Evolutionary conservation across 2,329 filamentous ascomycete genomes (phyloP).

Genomic region (Fusarium irregulare): DNA sequence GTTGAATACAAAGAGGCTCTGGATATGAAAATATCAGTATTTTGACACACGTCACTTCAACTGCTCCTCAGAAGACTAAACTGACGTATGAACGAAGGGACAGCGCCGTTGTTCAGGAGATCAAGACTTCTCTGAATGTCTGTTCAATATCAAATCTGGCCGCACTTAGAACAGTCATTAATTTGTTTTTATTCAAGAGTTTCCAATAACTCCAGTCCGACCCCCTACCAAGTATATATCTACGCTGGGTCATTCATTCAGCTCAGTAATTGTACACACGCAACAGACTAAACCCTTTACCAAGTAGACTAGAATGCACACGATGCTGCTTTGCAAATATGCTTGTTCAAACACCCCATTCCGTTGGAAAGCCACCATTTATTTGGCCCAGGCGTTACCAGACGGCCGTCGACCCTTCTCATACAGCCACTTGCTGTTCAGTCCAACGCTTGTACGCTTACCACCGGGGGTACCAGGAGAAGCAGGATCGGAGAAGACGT

Average conservation of each 20-base stretch:
- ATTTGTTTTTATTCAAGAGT: slow-evolving; percentile 15
- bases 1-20: not conserved
- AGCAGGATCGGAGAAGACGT: slow-evolving; percentile 67
- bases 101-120: not conserved
- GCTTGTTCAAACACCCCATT: slow-evolving; percentile 1
- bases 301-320: slow-evolving; percentile 10
- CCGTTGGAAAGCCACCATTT: slow-evolving; percentile 17
- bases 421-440: slow-evolving; percentile 97
- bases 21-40: not conserved
- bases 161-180: slow-evolving; percentile 9
- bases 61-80: not conserved
- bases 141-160: not conserved
- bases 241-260: slow-evolving; percentile 9
- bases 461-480: slow-evolving; percentile 75
- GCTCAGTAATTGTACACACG: not conserved
- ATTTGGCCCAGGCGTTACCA: slow-evolving; percentile 56
- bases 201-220: not conserved
- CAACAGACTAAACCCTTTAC: not conserved
- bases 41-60: not conserved
- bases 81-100: not conserved
- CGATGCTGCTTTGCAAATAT: slow-evolving; percentile 16
- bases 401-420: slow-evolving; percentile 77
- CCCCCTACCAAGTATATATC: slow-evolving; percentile 1
- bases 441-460: slow-evolving; percentile 77
- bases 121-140: not conserved